A percentile compares a stretch with the other conserved stretches of the same genome.
Evolutionary conservation across 2,329 filamentous ascomycete genomes (phyloP).

Genomic region (Neofusicoccum kwambonambiense): DNA sequence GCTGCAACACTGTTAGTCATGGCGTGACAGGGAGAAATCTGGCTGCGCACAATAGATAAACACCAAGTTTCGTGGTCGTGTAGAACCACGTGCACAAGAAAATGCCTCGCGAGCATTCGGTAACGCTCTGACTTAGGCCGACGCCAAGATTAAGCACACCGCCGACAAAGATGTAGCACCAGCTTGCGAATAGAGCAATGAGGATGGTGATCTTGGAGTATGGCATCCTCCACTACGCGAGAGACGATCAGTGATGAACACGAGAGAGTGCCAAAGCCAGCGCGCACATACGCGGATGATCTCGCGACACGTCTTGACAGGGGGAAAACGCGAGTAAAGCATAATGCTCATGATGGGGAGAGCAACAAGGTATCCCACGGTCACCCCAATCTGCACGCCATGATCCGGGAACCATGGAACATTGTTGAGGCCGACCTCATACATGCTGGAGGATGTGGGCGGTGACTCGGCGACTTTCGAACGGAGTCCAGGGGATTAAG

Average conservation of each 20-base stretch:
- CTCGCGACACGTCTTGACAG: not conserved
- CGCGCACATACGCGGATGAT: not conserved
- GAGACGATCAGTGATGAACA: not conserved
- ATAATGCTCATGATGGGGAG: not conserved
- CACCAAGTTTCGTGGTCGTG: not conserved
- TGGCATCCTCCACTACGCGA: not conserved
- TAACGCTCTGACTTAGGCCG: not conserved
- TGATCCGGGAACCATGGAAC: not conserved
- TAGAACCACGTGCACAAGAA: constrained; percentile 9
- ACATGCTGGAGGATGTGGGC: not conserved
- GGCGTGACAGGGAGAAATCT: too few relatives aligned
- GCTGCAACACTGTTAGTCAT: not conserved
- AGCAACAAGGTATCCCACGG: not conserved
- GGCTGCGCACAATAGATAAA: not conserved
- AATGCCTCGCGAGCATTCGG: not conserved
- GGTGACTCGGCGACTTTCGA: too few relatives aligned
- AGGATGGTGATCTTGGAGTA: not conserved
- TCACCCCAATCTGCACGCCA: not conserved
- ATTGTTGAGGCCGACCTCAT: not conserved
- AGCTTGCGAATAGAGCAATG: not conserved
- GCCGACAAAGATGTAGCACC: constrained; percentile 9
- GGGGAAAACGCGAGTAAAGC: not conserved
- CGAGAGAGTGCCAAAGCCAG: too few relatives aligned
- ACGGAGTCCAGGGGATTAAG: too few relatives aligned
- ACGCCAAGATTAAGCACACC: not conserved